Percentiles rank a stretch among this genome's conserved stretches.
phyloP scores from a whole-genome alignment of 73 alveolate species.

The Stentor roeselii region DNA sequence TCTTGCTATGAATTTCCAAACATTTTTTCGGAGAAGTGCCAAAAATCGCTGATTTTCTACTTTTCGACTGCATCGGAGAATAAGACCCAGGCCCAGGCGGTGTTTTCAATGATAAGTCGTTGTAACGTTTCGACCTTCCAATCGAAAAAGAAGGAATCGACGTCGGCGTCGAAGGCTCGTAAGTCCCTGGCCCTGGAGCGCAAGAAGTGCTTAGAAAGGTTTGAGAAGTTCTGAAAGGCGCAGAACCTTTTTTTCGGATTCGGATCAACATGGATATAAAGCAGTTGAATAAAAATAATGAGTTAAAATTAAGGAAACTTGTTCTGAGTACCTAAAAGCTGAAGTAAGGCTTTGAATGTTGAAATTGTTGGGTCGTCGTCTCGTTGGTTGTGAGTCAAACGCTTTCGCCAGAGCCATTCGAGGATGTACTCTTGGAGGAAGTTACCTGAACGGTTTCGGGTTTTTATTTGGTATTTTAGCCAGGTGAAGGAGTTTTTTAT shows the following conservation, averaged over 20 bases:
- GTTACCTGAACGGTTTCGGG: background rate
- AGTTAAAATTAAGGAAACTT: background rate
- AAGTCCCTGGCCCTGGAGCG: conserved; percentile 13
- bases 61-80: too few species aligned
- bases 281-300: background rate
- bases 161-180: background rate
- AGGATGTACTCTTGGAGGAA: conserved; percentile 6
- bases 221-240: background rate
- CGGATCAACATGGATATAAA: background rate
- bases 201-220: background rate
- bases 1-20: background rate
- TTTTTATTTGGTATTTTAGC: conserved; percentile 19
- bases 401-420: conserved; percentile 11
- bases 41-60: background rate
- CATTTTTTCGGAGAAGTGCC: background rate
- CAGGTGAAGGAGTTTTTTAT: background rate
- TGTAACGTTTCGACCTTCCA: background rate
- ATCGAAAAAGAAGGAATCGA: background rate
- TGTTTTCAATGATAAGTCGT: too few species aligned
- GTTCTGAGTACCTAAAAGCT: background rate
- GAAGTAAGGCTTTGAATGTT: background rate
- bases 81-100: background rate
- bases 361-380: background rate
- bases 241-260: background rate
- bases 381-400: background rate